Base-by-base conservation (phyloP, 306 rosid genomes). In the Chamaecrista fasciculata region DNA sequence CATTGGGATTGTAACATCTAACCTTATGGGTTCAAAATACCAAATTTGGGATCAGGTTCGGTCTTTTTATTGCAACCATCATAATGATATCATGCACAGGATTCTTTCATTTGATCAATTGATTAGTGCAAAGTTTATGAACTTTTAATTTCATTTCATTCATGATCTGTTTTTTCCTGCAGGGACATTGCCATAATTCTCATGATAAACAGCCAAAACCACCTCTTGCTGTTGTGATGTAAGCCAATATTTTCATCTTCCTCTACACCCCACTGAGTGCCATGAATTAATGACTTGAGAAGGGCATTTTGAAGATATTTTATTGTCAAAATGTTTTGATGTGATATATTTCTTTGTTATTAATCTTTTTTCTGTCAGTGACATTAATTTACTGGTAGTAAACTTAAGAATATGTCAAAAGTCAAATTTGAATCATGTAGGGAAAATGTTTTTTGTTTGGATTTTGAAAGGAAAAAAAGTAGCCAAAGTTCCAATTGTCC, bases 1-100 rank as follows among this genome's bases (percentile, higher is more conserved):
- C 76, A 83, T 88, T 61, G 98, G 98, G 66, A 84, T 71, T 19
- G 79, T 93, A 6, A 79, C 84, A 2, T 81, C 98, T n/a, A 93
- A 90, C 80, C 77, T 93, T 52, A 60, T 91, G 53, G 98, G 98
- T 15, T 90, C 98, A 12, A 93, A 86, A 53, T 93, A 90, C 76
- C 77, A 70, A 21, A 85, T 94, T 36, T 88, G 92, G 96, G 91
- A 90, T 79, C 89, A 90, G 97, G 96, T 87, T 77, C 11, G 63
- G 23, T 73, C 33, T 63, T 60, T 43, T 26, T 56, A 8, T 25
- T 55, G 6, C 70, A n/a, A n/a, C n/a, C n/a, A n/a, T n/a, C n/a
- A n/a, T n/a, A n/a, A n/a, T n/a, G n/a, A n/a, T 23, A 26, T 21
- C 57, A 0, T 29, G 8, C 48, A n/a, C 70, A 16, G 12, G 26